phyloP scores from a whole-genome alignment of 2,329 filamentous ascomycete genomes.

The Stagonosporopsis rhizophila region DNA sequence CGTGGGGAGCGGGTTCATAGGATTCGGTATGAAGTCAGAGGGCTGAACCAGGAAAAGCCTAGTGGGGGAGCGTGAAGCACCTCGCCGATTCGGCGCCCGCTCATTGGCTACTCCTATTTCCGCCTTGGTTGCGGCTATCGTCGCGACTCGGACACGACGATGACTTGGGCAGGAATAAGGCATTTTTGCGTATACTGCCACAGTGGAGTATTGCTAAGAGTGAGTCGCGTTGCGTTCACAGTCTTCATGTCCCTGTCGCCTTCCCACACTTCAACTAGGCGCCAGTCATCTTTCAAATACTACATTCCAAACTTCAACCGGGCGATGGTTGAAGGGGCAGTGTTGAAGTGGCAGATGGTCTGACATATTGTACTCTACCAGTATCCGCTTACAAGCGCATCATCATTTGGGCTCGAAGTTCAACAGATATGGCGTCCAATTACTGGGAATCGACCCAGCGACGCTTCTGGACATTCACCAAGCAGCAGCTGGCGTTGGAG shows the following conservation, averaged over 20 bases:
- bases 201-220: neutral
- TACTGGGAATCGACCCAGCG: constrained; percentile 97
- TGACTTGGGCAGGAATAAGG: neutral
- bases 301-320: neutral
- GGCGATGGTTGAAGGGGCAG: neutral
- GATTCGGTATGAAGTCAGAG: constrained; percentile 42
- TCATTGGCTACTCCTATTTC: constrained; percentile 27
- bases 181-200: neutral
- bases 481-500: constrained; percentile 77
- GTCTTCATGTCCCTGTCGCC: neutral
- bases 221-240: neutral
- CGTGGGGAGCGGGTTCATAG: constrained; percentile 27
- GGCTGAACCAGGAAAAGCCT: constrained; percentile 32
- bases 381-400: neutral
- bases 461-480: constrained; percentile 88
- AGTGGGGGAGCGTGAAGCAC: constrained; percentile 17
- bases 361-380: neutral
- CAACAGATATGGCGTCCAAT: constrained; percentile 78
- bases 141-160: neutral
- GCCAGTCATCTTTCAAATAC: neutral
- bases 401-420: neutral
- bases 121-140: constrained; percentile 5
- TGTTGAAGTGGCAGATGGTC: neutral
- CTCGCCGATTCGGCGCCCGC: constrained; percentile 20
- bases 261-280: neutral